phyloP scores from a whole-genome alignment of 768 basidiomycete genomes.

The Boletus tomentosulus region DNA sequence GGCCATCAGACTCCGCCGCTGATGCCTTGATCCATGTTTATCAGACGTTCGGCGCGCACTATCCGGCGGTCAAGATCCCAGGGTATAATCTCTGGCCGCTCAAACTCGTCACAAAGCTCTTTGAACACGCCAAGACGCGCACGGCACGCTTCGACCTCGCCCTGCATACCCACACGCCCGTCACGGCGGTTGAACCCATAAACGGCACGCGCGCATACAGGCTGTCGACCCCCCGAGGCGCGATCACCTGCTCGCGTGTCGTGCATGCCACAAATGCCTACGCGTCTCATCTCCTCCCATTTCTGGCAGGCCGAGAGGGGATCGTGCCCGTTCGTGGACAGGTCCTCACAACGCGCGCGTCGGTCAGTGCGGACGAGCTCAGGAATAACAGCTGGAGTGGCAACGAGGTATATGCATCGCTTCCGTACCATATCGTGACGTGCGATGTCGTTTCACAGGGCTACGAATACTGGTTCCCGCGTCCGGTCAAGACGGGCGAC shows the following conservation, averaged over 20 bases:
- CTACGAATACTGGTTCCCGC: slow-evolving; percentile 82
- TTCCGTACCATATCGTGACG: no score
- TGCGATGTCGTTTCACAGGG: slow-evolving; percentile 26
- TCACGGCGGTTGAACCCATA: slow-evolving; percentile 39
- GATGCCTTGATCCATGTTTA: background rate
- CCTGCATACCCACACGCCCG: slow-evolving; percentile 75
- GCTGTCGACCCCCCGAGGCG: slow-evolving; percentile 59
- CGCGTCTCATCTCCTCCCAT: slow-evolving; percentile 70
- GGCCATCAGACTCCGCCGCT: background rate
- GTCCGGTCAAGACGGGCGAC: slow-evolving; percentile 36
- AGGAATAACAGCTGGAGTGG: slow-evolving; percentile 46
- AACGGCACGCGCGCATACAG: slow-evolving; percentile 3
- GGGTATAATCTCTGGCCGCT: slow-evolving; percentile 74
- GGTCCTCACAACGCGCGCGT: slow-evolving; percentile 45
- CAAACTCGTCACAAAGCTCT: slow-evolving; percentile 73
- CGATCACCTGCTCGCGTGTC: slow-evolving; percentile 54
- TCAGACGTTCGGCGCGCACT: slow-evolving; percentile 35
- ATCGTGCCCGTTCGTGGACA: slow-evolving; percentile 77
- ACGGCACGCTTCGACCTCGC: slow-evolving; percentile 39
- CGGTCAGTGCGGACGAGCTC: slow-evolving; percentile 36
- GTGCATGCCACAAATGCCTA: slow-evolving; percentile 90
- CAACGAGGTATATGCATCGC: slow-evolving; percentile 27
- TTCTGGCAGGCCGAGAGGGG: slow-evolving; percentile 46
- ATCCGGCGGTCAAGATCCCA: slow-evolving; percentile 48
- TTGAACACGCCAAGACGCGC: slow-evolving; percentile 36